phyloP scores from a whole-genome alignment of 495 filamentous ascomycete species.

The Hypoxylon fuscum region DNA sequence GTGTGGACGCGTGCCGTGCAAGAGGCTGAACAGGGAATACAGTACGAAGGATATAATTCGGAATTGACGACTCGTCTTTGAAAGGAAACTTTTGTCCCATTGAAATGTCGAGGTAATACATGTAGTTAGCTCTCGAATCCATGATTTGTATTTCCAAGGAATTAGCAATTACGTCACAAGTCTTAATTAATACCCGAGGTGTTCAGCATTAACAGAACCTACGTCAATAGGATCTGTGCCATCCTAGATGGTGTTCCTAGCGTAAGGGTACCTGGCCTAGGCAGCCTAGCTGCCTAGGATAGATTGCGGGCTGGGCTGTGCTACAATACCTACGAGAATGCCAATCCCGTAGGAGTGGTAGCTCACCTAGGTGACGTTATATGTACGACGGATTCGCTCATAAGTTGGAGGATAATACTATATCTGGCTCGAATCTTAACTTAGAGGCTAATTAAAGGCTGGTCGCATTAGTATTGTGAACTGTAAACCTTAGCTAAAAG shows the following conservation, averaged over 20 bases:
- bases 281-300: no score
- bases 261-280: no score
- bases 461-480: no score
- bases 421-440: no score
- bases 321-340: background rate
- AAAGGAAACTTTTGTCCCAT: no score
- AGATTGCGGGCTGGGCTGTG: background rate
- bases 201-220: background rate
- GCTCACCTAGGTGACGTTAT: slow-evolving; percentile 17
- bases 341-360: slow-evolving; percentile 8
- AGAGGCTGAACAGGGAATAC: slow-evolving; percentile 31
- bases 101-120: no score
- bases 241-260: slow-evolving; percentile 19
- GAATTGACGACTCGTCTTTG: slow-evolving; percentile 4
- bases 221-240: slow-evolving; percentile 25
- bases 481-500: background rate
- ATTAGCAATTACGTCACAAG: slow-evolving; percentile 11
- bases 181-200: background rate
- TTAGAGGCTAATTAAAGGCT: no score
- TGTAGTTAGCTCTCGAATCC: background rate
- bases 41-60: background rate
- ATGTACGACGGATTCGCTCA: slow-evolving; percentile 1
- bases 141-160: background rate
- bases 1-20: background rate
- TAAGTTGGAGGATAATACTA: background rate